These are phyloP conservation scores for Fusarium nanum DNA, from an alignment of 2,329 filamentous ascomycete genomes.

Conservation along the genomic window DNA sequence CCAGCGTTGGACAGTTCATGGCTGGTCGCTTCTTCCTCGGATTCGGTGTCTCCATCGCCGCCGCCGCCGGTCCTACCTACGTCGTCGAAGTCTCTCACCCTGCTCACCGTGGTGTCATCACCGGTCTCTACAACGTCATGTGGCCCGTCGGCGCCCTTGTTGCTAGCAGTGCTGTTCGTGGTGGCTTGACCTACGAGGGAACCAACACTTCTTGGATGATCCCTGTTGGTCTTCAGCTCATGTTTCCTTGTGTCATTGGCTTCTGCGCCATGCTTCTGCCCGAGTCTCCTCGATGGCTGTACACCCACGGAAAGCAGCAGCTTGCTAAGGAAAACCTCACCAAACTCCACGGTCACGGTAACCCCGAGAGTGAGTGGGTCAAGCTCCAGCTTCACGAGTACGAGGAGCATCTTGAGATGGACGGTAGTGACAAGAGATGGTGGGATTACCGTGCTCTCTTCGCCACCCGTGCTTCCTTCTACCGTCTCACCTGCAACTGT, in stretches of 20 bases:
- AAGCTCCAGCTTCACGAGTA: slow-evolving; percentile 57
- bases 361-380: slow-evolving; percentile 50
- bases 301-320: slow-evolving; percentile 51
- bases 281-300: slow-evolving; percentile 56
- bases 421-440: slow-evolving; percentile 61
- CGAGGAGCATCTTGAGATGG: slow-evolving; percentile 57
- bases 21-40: slow-evolving; percentile 70
- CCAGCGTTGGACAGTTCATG: slow-evolving; percentile 56
- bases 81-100: slow-evolving; percentile 61
- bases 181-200: slow-evolving; percentile 47
- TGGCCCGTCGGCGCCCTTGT: slow-evolving; percentile 62
- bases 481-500: slow-evolving; percentile 59
- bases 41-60: slow-evolving; percentile 63
- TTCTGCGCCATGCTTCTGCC: slow-evolving; percentile 49
- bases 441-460: slow-evolving; percentile 62
- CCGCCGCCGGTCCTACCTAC: slow-evolving; percentile 60
- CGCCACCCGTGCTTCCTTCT: slow-evolving; percentile 53
- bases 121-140: slow-evolving; percentile 64
- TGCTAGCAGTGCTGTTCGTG: slow-evolving; percentile 59
- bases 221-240: slow-evolving; percentile 55
- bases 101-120: slow-evolving; percentile 61
- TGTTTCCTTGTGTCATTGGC: slow-evolving; percentile 53
- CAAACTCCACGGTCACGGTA: slow-evolving; percentile 58
- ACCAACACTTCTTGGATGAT: slow-evolving; percentile 55
- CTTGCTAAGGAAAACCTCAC: slow-evolving; percentile 49